These are phyloP conservation scores for Colletotrichum gigasporum DNA, from an alignment of 2,329 filamentous ascomycete species.

Conservation along the genomic window DNA sequence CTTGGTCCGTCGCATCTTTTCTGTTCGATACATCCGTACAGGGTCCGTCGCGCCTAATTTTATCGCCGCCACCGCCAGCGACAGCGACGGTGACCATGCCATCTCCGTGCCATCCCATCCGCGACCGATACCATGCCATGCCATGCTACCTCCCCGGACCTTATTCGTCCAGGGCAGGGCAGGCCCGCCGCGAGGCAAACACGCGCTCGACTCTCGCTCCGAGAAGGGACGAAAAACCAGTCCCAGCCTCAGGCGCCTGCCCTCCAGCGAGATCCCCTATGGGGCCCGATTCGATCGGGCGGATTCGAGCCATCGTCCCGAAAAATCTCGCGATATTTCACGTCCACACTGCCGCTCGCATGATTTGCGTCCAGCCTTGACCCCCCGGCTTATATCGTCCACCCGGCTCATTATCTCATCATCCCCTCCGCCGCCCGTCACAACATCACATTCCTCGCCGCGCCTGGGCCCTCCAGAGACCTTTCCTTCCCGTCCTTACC, in stretches of 20 bases:
- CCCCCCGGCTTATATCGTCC: not conserved
- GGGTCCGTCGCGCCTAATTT: slow-evolving; percentile 8
- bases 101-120: not conserved
- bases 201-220: no score
- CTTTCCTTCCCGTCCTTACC: no score
- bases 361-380: slow-evolving; percentile 12
- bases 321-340: slow-evolving; percentile 30
- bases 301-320: slow-evolving; percentile 27
- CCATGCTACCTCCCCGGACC: not conserved
- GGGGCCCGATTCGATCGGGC: slow-evolving; percentile 21
- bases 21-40: not conserved
- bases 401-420: slow-evolving; percentile 15
- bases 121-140: slow-evolving; percentile 6
- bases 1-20: not conserved
- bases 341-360: slow-evolving; percentile 20
- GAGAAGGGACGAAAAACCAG: no score
- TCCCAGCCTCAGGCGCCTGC: slow-evolving; percentile 6
- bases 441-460: slow-evolving; percentile 1
- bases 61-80: slow-evolving; percentile 6
- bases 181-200: not conserved
- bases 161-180: not conserved
- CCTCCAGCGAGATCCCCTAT: slow-evolving; percentile 5
- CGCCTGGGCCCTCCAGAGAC: not conserved
- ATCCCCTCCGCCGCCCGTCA: not conserved
- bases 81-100: no score